phyloP scores from a whole-genome alignment of 83 land plant genomes.

The Picea mariana region DNA sequence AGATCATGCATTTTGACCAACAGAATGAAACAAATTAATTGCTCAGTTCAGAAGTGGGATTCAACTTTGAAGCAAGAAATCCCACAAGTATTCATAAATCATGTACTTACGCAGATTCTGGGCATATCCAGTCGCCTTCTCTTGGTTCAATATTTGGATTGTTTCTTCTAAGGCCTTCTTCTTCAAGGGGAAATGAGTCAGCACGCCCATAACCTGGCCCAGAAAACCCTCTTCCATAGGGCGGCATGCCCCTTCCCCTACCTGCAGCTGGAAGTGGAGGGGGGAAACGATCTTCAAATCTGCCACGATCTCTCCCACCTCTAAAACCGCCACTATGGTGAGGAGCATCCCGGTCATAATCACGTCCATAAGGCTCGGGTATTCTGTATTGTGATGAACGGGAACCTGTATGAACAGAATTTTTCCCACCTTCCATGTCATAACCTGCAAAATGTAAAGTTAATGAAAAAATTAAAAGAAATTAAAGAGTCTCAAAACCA shows the following conservation, averaged over 20 bases:
- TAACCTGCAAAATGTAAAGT: slow-evolving; percentile 3
- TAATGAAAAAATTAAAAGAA: not conserved
- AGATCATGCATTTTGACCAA: no score
- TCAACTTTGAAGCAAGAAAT: not conserved
- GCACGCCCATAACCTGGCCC: no score
- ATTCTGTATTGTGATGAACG: no score
- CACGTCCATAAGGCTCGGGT: no score
- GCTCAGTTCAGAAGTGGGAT: not conserved
- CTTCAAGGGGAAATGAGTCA: slow-evolving; percentile 33
- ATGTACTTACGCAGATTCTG: slow-evolving; percentile 68
- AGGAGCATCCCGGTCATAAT: slow-evolving; percentile 29
- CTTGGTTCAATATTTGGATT: slow-evolving; percentile 78
- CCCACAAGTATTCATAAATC: not conserved
- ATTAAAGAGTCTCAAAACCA: not conserved
- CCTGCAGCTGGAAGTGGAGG: no score
- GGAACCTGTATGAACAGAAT: slow-evolving; percentile 29
- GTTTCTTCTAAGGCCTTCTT: slow-evolving; percentile 51
- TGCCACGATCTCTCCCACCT: no score
- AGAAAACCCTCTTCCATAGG: no score
- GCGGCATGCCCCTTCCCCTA: no score
- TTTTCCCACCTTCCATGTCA: not conserved
- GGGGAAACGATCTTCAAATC: no score
- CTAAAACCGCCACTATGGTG: slow-evolving; percentile 32
- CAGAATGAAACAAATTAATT: not conserved
- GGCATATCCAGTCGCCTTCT: slow-evolving; percentile 88